A percentile compares a stretch with the other conserved stretches of the same genome.
These are phyloP conservation scores for Fusarium algeriense DNA, from an alignment of 2,329 filamentous ascomycete species.

Conservation along the genomic window DNA sequence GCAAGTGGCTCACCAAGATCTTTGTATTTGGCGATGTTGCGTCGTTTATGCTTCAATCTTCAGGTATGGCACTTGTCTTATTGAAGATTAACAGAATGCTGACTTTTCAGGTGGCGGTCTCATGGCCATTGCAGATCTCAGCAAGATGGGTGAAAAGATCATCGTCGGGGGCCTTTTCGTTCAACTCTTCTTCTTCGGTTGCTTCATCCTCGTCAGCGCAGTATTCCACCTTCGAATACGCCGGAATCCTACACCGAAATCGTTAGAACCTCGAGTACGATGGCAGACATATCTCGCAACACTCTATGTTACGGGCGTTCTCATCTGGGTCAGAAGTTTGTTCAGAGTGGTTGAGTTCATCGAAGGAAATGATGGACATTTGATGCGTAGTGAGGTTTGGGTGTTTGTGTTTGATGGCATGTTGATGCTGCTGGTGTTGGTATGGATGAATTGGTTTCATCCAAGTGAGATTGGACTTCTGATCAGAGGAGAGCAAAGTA, in stretches of 20 bases:
- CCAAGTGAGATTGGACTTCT: slow-evolving; percentile 47
- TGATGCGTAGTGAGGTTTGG: slow-evolving; percentile 52
- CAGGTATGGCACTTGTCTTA: slow-evolving; percentile 1
- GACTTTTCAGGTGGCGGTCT: slow-evolving; percentile 40
- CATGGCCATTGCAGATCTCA: slow-evolving; percentile 37
- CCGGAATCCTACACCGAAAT: slow-evolving; percentile 19
- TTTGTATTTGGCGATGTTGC: slow-evolving; percentile 66
- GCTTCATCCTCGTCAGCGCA: slow-evolving; percentile 62
- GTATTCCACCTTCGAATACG: slow-evolving; percentile 58
- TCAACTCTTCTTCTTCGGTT: slow-evolving; percentile 66
- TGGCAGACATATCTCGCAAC: slow-evolving; percentile 50
- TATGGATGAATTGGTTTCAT: slow-evolving; percentile 49
- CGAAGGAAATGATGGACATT: slow-evolving; percentile 50
- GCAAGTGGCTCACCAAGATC: slow-evolving; percentile 61
- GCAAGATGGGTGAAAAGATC: slow-evolving; percentile 58
- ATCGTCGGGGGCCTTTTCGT: slow-evolving; percentile 65
- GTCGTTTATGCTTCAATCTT: slow-evolving; percentile 54
- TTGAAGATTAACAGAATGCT: not conserved
- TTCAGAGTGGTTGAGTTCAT: slow-evolving; percentile 60
- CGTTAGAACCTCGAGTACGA: slow-evolving; percentile 40
- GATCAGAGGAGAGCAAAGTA: slow-evolving; percentile 37
- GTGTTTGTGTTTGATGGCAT: slow-evolving; percentile 56
- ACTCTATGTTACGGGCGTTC: slow-evolving; percentile 44
- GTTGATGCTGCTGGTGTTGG: slow-evolving; percentile 51
- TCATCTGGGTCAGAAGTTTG: slow-evolving; percentile 58